A percentile compares a stretch with the other conserved stretches of the same genome.
These are phyloP conservation scores for Cyclospora cayetanensis DNA, from an alignment of 169 alveolate genomes.

Conservation along the genomic window DNA sequence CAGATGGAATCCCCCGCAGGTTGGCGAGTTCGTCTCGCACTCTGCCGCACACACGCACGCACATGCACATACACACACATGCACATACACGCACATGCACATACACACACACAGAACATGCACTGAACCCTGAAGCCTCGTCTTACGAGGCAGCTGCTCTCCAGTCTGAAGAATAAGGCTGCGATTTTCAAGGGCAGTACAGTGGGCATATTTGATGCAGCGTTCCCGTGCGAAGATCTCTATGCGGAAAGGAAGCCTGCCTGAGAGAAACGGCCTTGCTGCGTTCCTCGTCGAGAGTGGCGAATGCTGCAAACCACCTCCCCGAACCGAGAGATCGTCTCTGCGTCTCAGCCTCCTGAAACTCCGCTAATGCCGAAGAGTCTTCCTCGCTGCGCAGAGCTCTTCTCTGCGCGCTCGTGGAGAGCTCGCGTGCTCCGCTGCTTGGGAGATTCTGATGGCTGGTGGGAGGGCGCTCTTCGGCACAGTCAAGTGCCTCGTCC, in stretches of 20 bases:
- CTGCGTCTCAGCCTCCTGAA: conserved; percentile 1
- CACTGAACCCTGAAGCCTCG: background rate
- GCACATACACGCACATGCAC: background rate
- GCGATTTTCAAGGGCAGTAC: background rate
- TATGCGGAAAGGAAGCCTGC: background rate
- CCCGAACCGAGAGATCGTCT: background rate
- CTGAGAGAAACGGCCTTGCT: conserved; percentile 21
- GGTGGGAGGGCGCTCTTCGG: background rate
- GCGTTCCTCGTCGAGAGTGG: conserved; percentile 53
- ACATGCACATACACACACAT: background rate
- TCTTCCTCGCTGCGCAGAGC: background rate
- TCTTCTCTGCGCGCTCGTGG: too few relatives aligned
- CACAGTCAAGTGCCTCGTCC: too few relatives aligned
- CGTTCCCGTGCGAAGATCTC: background rate
- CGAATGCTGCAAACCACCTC: conserved; percentile 51
- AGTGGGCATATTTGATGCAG: background rate
- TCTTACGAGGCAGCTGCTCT: background rate
- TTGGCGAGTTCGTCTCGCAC: conserved; percentile 44
- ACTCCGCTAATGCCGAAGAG: background rate
- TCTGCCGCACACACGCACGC: background rate
- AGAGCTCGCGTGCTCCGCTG: too few relatives aligned
- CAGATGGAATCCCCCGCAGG: conserved; percentile 1
- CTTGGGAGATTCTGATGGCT: too few relatives aligned
- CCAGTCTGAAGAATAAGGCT: background rate
- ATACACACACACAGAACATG: background rate